A percentile compares a stretch with the other conserved stretches of the same genome.
These are phyloP conservation scores for Talaromyces rugulosus DNA, from an alignment of 2,329 filamentous ascomycete genomes.

Conservation along the genomic window DNA sequence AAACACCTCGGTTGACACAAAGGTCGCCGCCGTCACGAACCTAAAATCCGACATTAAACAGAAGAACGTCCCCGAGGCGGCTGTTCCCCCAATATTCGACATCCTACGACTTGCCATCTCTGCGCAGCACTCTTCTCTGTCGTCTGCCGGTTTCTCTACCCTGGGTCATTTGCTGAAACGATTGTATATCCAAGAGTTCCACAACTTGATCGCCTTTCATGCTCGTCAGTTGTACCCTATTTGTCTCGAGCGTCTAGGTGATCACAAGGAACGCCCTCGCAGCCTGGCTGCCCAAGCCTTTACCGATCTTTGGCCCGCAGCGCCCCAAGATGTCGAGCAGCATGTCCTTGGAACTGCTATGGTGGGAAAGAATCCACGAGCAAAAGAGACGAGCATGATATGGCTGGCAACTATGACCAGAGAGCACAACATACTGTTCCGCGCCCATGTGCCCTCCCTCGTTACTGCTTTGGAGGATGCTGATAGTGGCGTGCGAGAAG, in stretches of 20 bases:
- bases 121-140: conserved; percentile 72
- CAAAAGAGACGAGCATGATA: conserved; percentile 78
- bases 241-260: conserved; percentile 79
- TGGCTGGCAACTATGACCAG: conserved; percentile 87
- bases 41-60: conserved; percentile 91
- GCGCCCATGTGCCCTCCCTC: conserved; percentile 73
- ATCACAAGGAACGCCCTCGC: conserved; percentile 81
- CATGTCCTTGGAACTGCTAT: conserved; percentile 74
- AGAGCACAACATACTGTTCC: conserved; percentile 74
- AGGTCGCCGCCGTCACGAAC: conserved; percentile 65
- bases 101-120: conserved; percentile 70
- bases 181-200: conserved; percentile 77
- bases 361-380: conserved; percentile 72
- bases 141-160: conserved; percentile 80
- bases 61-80: conserved; percentile 73
- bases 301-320: conserved; percentile 68
- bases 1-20: conserved; percentile 65
- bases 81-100: conserved; percentile 73
- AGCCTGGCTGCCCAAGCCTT: conserved; percentile 70
- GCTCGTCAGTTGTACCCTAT: conserved; percentile 67
- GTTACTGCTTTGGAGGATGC: conserved; percentile 88
- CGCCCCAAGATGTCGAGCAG: conserved; percentile 70
- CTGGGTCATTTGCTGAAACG: conserved; percentile 84
- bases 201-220: conserved; percentile 64
- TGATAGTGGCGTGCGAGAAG: conserved; percentile 80